Conservation (phyloP, 2,329 filamentous ascomycete genomes). For the Aspergillaceae sp. region DNA sequence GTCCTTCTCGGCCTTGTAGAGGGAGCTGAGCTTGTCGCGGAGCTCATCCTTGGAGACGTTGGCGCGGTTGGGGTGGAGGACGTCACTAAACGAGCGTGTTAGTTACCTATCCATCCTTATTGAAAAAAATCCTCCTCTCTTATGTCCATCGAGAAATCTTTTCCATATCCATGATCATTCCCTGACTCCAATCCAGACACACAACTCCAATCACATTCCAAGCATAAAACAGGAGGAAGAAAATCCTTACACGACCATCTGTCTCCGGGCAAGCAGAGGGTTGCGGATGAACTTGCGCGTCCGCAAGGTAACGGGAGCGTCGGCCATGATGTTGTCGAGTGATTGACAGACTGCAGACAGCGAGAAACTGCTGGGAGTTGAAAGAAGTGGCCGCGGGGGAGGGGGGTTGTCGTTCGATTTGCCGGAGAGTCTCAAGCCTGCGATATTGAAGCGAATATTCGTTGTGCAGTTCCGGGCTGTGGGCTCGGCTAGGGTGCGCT, state of each 20-base stretch:
- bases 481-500: slow-evolving; percentile 37
- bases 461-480: slow-evolving; percentile 20
- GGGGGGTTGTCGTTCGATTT: slow-evolving; percentile 20
- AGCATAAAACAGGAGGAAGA: slow-evolving; percentile 3
- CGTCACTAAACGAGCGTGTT: slow-evolving; percentile 58
- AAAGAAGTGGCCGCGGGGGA: slow-evolving; percentile 5
- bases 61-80: slow-evolving; percentile 96
- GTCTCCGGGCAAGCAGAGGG: slow-evolving; percentile 95
- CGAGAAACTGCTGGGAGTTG: slow-evolving; percentile 14
- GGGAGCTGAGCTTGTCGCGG: slow-evolving; percentile 81
- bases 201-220: background rate
- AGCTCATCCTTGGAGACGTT: slow-evolving; percentile 99
- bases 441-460: slow-evolving; percentile 17
- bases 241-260: slow-evolving; percentile 94
- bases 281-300: slow-evolving; percentile 99
- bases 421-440: slow-evolving; percentile 15
- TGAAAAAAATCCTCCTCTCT: background rate
- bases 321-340: slow-evolving; percentile 62
- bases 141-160: background rate
- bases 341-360: slow-evolving; percentile 12
- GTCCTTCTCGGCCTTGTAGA: slow-evolving; percentile 98
- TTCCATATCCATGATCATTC: background rate
- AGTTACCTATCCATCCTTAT: background rate
- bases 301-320: slow-evolving; percentile 70
- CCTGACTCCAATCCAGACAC: background rate